Percentiles rank a stretch among this genome's conserved stretches.
These are phyloP conservation scores for Mycosphaerella sp. DNA, from an alignment of 2,329 filamentous ascomycete genomes.

Conservation along the genomic window DNA sequence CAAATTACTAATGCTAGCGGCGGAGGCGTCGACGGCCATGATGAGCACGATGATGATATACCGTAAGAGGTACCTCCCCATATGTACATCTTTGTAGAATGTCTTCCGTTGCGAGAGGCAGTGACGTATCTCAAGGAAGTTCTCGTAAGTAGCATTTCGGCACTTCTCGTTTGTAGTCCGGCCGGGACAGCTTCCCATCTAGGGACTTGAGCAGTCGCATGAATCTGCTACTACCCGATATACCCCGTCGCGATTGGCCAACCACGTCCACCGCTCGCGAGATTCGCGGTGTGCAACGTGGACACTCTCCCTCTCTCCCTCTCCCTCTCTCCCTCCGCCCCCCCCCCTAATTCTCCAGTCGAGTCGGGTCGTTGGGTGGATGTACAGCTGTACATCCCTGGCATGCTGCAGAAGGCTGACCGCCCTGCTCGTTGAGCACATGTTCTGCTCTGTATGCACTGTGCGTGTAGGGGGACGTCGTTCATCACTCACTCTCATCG, in stretches of 20 bases:
- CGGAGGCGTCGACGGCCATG: constrained; percentile 11
- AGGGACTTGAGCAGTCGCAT: constrained; percentile 1
- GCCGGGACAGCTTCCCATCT: constrained; percentile 7
- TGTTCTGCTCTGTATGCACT: not conserved
- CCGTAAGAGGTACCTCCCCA: not conserved
- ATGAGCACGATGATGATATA: not conserved
- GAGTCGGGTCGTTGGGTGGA: not conserved
- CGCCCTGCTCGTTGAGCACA: not conserved
- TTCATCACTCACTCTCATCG: not conserved
- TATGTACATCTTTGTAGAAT: too few relatives aligned
- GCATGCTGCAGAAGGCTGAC: constrained; percentile 15
- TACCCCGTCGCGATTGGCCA: constrained; percentile 10
- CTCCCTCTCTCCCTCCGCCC: too few relatives aligned
- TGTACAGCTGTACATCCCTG: constrained; percentile 1
- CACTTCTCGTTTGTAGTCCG: constrained; percentile 13
- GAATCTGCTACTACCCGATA: not conserved
- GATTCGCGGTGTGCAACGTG: constrained; percentile 14
- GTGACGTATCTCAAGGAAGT: constrained; percentile 12
- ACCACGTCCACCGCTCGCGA: constrained; percentile 2
- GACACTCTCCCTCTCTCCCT: not conserved
- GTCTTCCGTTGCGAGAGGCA: not conserved
- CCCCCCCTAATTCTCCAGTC: not conserved
- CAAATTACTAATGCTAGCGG: constrained; percentile 1
- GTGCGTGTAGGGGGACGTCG: not conserved
- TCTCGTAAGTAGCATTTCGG: constrained; percentile 10